These are phyloP conservation scores for Pyrus hybrid DNA, from an alignment of 331 rosid genomes.

Conservation along the genomic window DNA sequence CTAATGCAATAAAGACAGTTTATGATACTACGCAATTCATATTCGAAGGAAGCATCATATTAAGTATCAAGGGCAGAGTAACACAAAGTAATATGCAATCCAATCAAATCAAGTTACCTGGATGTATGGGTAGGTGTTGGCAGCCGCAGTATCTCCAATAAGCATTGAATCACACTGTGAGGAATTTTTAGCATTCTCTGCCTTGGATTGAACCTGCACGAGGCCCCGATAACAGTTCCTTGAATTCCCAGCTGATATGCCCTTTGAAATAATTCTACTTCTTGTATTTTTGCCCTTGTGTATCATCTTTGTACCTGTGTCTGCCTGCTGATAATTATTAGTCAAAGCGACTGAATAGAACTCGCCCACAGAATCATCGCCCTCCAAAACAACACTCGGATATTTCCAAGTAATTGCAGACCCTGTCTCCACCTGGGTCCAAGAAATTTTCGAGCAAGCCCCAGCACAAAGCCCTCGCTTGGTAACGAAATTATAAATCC, in stretches of 20 bases:
- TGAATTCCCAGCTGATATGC: conserved; percentile 77
- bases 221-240: conserved; percentile 90
- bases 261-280: conserved; percentile 89
- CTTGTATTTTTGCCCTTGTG: conserved; percentile 88
- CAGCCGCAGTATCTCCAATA: conserved; percentile 85
- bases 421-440: conserved; percentile 96
- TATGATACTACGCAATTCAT: not conserved
- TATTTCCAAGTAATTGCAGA: conserved; percentile 95
- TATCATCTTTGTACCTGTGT: conserved; percentile 92
- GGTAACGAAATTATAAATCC: conserved; percentile 76
- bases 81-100: no score
- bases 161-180: conserved; percentile 97
- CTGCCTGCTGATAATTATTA: conserved; percentile 85
- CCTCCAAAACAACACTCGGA: conserved; percentile 91
- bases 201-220: conserved; percentile 81
- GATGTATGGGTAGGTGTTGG: conserved; percentile 86
- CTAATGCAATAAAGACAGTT: not conserved
- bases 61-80: not conserved
- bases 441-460: conserved; percentile 62
- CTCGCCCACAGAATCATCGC: conserved; percentile 84
- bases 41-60: not conserved
- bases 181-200: conserved; percentile 75
- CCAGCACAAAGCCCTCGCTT: conserved; percentile 86
- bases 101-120: conserved; percentile 44
- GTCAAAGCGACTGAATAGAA: conserved; percentile 93